Base-by-base conservation (phyloP, 2,329 filamentous ascomycete species). In the Penicillium sp. region DNA sequence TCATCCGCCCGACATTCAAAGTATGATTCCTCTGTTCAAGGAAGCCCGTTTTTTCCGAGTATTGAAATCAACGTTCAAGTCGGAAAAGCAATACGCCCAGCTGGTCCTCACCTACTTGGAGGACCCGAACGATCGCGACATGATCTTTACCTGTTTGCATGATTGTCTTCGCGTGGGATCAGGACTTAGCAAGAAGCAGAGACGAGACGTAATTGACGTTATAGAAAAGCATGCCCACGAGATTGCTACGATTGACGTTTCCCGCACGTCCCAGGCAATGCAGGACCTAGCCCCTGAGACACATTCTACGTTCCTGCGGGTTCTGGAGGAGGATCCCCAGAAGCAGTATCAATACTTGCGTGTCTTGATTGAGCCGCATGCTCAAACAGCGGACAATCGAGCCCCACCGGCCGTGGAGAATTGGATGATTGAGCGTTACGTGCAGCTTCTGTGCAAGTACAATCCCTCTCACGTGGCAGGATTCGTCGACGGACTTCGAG, bases 371-470 rank as follows among this genome's bases (percentile, higher is more conserved):
- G 92, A 96, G 67, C 85, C 83, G 31, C 68, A 74, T 11, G 72
- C 75, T 50, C 68, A 72, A 71, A 49, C 55, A 65, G n/a, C 62
- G 68, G 50, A 73, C 59, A 61, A 67, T 4, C 65, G 59, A 38
- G 59, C 71, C 45, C 62, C 65, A 39, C 70, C 53, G 40, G 54
- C 59, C 42, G 64, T 70, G 31, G 81, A 83, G 40, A 79, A 83
- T 40, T 81, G 82, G 32, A 86, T 97, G 61, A 78, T 88, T 5
- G 94, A 97, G 71, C 82, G 83, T 51, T 97, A 97, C 71, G 87
- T 97, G 4, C 88, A 89, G 63, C 83, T 99, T 22, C 92, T 97
- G 87, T 99, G 95, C 74, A 84, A 79, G 53, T 96, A 91, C 70
- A 85, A 96, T 55, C 84, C 91, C 3, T 75, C 82, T 0, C 90